Base-by-base conservation (phyloP, 129 eudicot species). In the Glebionis coronaria region DNA sequence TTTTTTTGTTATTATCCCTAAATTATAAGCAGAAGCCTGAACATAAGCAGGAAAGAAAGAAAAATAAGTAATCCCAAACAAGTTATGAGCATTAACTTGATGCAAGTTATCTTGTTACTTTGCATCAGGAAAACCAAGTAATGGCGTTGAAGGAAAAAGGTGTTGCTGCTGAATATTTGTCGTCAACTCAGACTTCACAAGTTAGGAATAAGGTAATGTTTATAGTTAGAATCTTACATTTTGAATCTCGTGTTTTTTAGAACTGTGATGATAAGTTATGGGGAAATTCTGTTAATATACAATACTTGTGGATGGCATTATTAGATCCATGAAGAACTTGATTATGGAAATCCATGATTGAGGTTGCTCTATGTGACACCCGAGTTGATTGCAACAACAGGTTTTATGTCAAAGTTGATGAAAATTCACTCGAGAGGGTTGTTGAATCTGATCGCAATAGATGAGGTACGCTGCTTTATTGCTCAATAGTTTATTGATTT, bases 281-380 rank as follows among this genome's bases (percentile, higher is more conserved):
- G n/a, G 15, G 63, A 14, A 13, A 12, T 42, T 21, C 44, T 9
- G 16, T 9, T 35, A 7, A 7, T 7, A 7, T 35, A 35, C 56
- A 25, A 29, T 63, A 1, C 6, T 12, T 63, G 57, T 25, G 18
- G 35, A 25, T 28, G 61, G 29, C 16, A 19, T 40, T 53, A 60
- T 14, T 76, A 93, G 99, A 89, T 93, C 47, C 81, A 93, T 68
- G 95, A 76, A 70, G 96, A 93, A 35, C 90, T 93, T 67, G 91
- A 81, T 52, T 84, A 90, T 69, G 99, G 96, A 82, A 89, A 89
- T 72, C 99, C 99, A 50, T 68, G 86, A 69, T 58, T 93, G 71
- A 86, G 84, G 84, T 74, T 93, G 80, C 90, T 93, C 35, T 93
- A 93, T 61, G 99, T 93, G 68, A 93, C 99, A 62, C 99, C 99